Evolutionary conservation across 768 basidiomycete genomes (phyloP), one percentile per base, ranked within the genome.

Genomic region (Rhizopogon vesiculosus): DNA sequence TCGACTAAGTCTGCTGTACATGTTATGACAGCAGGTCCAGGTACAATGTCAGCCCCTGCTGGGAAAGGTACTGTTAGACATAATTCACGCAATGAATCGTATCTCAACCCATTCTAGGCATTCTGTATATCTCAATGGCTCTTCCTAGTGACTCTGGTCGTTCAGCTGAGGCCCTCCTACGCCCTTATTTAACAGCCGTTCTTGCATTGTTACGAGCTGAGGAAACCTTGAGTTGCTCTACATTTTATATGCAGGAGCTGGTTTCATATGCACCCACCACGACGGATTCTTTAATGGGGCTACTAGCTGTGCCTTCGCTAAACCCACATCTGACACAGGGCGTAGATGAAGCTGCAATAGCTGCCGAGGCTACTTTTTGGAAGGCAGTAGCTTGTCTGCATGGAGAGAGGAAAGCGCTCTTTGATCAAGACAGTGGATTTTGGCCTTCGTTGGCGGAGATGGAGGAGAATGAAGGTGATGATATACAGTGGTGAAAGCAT

Each of bases 31-130:
- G 81, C 84, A 1, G 93, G 92, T 2, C 82, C 86, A 63, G 85
- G 82, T 8, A 86, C 86, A 13, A 74, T 91, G 73, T 85, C 87
- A 5, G 78, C 88, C 19, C 93, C 93, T 0, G 72, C 76, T 48
- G 88, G 83, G 2, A 86, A 85, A 77, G 89, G 90, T 87, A 62
- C 62, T 25, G 25, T 25, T 5, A 25, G 25, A 25, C 25, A 25
- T 25, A 85, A 74, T 59, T 28, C 52, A 38, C 54, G 44, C 51
- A 31, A 18, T 51, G 52, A 44, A 45, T 35, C 19, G 29, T 53
- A 8, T 42, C 50, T 57, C 51, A 60, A 56, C 28, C 13, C 51
- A 33, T 52, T 48, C 18, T 35, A 90, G 88, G 77, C 76, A 75
- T 87, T n/a, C 38, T 86, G 7, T 83, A 86, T 64, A 69, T 87